Percentiles rank a stretch among this genome's conserved stretches.
Conservation (phyloP, 306 rosid genomes). For the Ormosia emarginata region DNA sequence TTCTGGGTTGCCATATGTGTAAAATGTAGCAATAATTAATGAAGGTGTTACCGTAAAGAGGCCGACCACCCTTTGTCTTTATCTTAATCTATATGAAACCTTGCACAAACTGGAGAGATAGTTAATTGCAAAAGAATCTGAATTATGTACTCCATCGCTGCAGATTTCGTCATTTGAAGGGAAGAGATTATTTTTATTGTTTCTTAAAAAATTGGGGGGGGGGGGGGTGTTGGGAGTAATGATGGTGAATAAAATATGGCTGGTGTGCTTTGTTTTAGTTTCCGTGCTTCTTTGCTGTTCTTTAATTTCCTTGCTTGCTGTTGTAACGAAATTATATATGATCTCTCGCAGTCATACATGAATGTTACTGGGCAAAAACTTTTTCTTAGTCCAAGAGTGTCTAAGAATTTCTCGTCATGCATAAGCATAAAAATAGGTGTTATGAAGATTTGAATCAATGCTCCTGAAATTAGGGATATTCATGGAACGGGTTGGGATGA, state of each 20-base stretch:
- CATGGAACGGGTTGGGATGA: too few species aligned
- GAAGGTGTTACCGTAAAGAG: conserved; percentile 20
- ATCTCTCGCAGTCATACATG: not conserved
- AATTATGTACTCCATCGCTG: not conserved
- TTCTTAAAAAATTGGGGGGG: not conserved
- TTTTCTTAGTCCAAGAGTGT: too few species aligned
- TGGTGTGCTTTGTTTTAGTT: not conserved
- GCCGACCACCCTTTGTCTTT: conserved; percentile 11
- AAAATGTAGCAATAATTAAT: conserved; percentile 25
- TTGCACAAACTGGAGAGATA: not conserved
- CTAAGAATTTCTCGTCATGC: not conserved
- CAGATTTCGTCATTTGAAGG: not conserved
- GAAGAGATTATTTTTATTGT: not conserved
- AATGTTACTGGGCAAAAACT: too few species aligned
- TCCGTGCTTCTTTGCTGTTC: not conserved
- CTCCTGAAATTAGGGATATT: not conserved
- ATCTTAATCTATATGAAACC: conserved; percentile 4
- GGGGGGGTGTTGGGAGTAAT: too few species aligned
- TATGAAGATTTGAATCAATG: conserved; percentile 1
- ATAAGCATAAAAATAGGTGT: not conserved
- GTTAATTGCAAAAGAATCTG: not conserved
- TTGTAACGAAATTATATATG: not conserved
- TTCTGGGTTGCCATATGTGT: not conserved
- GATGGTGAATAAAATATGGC: not conserved
- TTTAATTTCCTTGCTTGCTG: too few species aligned